Base-by-base conservation (phyloP, 495 filamentous ascomycete species). In the Geopyxis carbonaria region DNA sequence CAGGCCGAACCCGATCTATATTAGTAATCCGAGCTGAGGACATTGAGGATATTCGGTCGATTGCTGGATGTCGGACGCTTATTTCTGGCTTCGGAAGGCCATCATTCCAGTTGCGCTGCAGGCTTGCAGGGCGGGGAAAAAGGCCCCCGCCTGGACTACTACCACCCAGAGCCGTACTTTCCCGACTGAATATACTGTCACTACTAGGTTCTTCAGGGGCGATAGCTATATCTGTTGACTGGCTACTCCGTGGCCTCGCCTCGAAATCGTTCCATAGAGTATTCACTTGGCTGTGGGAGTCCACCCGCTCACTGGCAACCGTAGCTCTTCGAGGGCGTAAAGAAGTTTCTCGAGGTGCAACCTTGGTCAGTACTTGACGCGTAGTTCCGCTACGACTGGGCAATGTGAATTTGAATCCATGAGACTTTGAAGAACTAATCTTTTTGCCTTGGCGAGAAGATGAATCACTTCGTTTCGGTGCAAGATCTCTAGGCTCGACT, bases 41-140 rank as follows among this genome's bases (percentile, higher is more conserved):
- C 3, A 34, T n/a, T 34, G 11, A 18, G 18, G 31, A 19, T n/a
- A 34, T 9, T 3, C 31, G 31, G 27, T 30, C 27, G 7, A n/a
- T 18, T 34, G 31, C 10, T 13, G 31, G 11, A 10, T 10, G 31
- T 19, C 11, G 10, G 11, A 18, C 10, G 7, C 13, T 28, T 7
- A 28, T 28, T 28, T 28, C 22, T 13, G 16, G 19, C 15, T 39
- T 39, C 22, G 8, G 24, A 6, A 28, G 39, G 5, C 51, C 51
- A 37, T 56, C 52, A 33, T 44, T 56, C 51, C 51, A 51, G 34
- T 56, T 22, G 22, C 52, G 35, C 28, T 51, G 47, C 31, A 56
- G 36, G 32, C 52, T 56, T 16, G 52, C 40, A 27, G 52, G 52
- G 13, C 52, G 51, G 13, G 52, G 52, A n/a, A 55, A 56, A 8